Conservation (phyloP, 495 filamentous ascomycete species). For the Cercophora samala region DNA sequence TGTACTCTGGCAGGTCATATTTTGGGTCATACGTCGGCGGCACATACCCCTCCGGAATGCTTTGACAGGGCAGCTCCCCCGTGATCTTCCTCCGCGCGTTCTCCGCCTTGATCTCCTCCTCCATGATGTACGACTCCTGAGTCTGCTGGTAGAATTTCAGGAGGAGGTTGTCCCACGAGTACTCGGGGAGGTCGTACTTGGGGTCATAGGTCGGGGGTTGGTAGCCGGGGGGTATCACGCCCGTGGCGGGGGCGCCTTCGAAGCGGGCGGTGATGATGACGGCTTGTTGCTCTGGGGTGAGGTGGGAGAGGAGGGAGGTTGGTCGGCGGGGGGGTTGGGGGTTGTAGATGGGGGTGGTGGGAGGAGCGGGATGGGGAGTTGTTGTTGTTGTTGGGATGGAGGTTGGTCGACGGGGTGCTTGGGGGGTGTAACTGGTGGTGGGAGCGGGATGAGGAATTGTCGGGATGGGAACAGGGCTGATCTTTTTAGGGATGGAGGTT, state of each 20-base stretch:
- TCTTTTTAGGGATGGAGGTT: too few relatives aligned
- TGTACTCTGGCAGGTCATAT: background rate
- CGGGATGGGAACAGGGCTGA: too few relatives aligned
- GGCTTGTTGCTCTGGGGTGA: background rate
- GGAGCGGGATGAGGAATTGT: too few relatives aligned
- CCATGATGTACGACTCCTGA: background rate
- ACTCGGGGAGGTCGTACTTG: background rate
- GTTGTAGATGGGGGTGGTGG: too few relatives aligned
- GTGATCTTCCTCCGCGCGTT: background rate
- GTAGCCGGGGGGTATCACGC: background rate
- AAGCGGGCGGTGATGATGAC: background rate
- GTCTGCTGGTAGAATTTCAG: background rate
- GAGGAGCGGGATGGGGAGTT: too few relatives aligned
- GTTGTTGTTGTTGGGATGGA: too few relatives aligned
- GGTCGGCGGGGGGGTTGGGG: too few relatives aligned
- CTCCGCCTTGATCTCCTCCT: background rate
- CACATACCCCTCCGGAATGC: background rate
- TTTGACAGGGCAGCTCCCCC: background rate
- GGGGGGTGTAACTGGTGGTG: too few relatives aligned
- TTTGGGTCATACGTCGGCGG: background rate
- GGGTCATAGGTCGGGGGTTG: background rate
- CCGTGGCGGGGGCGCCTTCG: background rate
- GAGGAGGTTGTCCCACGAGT: background rate
- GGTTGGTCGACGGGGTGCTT: too few relatives aligned
- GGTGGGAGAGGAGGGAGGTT: background rate